Percentiles rank a stretch among this genome's conserved stretches.
Conservation (phyloP, 2,329 filamentous ascomycete species). For the Sporothrix inflata region DNA sequence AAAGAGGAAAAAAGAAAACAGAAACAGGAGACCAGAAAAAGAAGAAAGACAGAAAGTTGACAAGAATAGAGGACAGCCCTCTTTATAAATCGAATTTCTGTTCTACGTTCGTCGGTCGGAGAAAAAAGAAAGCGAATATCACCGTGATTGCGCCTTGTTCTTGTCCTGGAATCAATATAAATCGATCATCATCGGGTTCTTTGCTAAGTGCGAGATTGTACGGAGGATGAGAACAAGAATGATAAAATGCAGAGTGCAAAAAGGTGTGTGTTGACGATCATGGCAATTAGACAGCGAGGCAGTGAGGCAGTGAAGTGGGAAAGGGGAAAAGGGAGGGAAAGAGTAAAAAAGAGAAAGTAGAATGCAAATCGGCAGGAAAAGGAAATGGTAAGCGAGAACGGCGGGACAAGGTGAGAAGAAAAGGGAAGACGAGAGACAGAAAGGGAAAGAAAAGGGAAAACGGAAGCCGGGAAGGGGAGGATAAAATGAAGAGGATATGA, state of each 20-base stretch:
- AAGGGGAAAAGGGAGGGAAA: not conserved
- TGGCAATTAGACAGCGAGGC: not conserved
- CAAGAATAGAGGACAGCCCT: not conserved
- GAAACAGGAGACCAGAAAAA: not conserved
- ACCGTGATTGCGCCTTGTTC: not conserved
- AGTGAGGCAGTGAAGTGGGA: not conserved
- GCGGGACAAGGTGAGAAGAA: slow-evolving; percentile 1
- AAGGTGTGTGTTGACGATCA: slow-evolving; percentile 14
- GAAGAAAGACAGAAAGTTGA: not conserved
- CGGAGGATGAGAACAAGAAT: not conserved
- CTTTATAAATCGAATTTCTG: not conserved
- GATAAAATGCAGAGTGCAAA: not conserved
- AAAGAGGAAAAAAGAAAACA: slow-evolving; percentile 5
- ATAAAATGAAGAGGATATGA: not conserved
- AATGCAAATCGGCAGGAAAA: not conserved
- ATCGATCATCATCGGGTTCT: slow-evolving; percentile 21
- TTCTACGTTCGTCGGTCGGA: slow-evolving; percentile 9
- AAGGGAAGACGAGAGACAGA: not conserved
- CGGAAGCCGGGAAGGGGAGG: slow-evolving; percentile 4
- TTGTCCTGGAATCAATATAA: slow-evolving; percentile 15
- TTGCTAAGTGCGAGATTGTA: slow-evolving; percentile 24
- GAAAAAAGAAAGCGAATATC: not conserved
- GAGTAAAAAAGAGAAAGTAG: not conserved
- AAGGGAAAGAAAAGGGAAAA: slow-evolving; percentile 9
- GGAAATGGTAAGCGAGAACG: slow-evolving; percentile 18